phyloP scores from a whole-genome alignment of 306 rosid species.

The Vigna angularis region DNA sequence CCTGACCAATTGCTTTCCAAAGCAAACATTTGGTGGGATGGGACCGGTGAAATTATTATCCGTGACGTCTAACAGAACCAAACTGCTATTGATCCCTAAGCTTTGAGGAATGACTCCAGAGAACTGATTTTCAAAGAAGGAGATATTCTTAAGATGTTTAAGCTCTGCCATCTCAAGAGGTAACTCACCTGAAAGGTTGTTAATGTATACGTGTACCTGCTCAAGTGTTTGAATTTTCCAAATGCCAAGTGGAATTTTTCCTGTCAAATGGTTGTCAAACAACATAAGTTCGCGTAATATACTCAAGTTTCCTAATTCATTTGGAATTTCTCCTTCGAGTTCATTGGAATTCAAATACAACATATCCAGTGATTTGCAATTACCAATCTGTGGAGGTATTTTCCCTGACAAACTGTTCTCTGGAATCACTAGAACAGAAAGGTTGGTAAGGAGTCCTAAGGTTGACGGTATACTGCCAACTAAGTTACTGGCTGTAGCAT shows the following conservation, averaged over 20 bases:
- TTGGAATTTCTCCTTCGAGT: conserved; percentile 77
- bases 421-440: conserved; percentile 48
- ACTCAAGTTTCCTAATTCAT: conserved; percentile 72
- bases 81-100: conserved; percentile 76
- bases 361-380: conserved; percentile 61
- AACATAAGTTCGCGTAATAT: conserved; percentile 56
- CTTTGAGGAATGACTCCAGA: conserved; percentile 76
- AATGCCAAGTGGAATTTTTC: conserved; percentile 73
- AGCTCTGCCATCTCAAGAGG: conserved; percentile 73
- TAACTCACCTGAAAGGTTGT: conserved; percentile 72
- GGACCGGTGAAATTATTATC: conserved; percentile 65
- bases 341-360: conserved; percentile 58
- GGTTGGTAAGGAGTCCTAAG: conserved; percentile 59
- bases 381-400: conserved; percentile 76
- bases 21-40: conserved; percentile 80
- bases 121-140: conserved; percentile 68
- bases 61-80: conserved; percentile 64
- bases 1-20: conserved; percentile 55
- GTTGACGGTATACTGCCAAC: conserved; percentile 70
- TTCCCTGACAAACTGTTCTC: conserved; percentile 64
- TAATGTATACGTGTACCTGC: conserved; percentile 61
- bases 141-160: conserved; percentile 62
- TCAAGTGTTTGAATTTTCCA: conserved; percentile 83
- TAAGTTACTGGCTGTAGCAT: conserved; percentile 48
- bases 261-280: conserved; percentile 59